Conservation (phyloP, 805 yeast genomes). For the Trichomonascus vanleenenianus region DNA sequence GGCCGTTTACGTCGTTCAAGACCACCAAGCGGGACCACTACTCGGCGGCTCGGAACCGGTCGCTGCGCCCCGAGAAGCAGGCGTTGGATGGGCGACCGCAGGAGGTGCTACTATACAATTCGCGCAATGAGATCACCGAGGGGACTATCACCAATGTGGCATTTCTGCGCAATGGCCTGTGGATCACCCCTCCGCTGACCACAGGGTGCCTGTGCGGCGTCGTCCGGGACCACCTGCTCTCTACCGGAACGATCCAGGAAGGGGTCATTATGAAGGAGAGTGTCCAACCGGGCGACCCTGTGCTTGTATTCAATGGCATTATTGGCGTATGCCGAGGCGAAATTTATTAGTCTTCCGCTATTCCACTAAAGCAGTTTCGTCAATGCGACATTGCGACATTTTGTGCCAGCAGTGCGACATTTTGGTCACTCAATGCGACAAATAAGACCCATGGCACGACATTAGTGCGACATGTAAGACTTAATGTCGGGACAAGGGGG, state of each 20-base stretch:
- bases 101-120: conserved; percentile 69
- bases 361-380: no score
- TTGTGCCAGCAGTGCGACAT: no score
- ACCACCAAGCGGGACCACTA: conserved; percentile 69
- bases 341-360: no score
- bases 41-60: conserved; percentile 49
- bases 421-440: no score
- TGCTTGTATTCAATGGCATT: conserved; percentile 73
- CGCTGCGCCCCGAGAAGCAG: conserved; percentile 25
- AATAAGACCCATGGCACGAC: no score
- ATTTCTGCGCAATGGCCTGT: conserved; percentile 41
- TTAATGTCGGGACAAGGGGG: no score
- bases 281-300: conserved; percentile 57
- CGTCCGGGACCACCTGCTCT: conserved; percentile 55
- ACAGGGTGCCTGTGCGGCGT: conserved; percentile 83
- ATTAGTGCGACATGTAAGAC: no score
- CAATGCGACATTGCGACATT: no score
- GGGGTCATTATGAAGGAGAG: conserved; percentile 39
- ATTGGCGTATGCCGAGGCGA: conserved; percentile 48
- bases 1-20: conserved; percentile 82
- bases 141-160: conserved; percentile 83
- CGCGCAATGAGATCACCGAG: conserved; percentile 57
- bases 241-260: conserved; percentile 47
- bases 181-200: conserved; percentile 76
- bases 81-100: conserved; percentile 21